phyloP scores from a whole-genome alignment of 306 rosid species.

The Sicyos baderoa region DNA sequence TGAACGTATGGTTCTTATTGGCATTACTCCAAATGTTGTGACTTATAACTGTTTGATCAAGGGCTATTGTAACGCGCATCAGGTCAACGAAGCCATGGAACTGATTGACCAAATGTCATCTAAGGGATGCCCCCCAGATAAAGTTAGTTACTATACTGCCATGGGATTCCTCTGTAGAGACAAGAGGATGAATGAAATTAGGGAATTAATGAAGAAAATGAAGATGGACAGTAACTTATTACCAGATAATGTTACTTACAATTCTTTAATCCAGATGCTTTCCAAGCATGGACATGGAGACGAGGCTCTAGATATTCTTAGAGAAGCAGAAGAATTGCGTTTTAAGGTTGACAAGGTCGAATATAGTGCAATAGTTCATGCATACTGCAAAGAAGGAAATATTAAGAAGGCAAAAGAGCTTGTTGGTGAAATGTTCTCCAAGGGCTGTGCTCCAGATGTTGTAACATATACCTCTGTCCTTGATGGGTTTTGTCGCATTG shows the following conservation, averaged over 20 bases:
- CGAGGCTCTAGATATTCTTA: conserved; percentile 55
- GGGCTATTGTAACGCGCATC: conserved; percentile 60
- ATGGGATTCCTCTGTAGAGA: conserved; percentile 67
- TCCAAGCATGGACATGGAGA: conserved; percentile 68
- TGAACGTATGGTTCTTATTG: conserved; percentile 53
- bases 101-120: conserved; percentile 56
- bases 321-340: conserved; percentile 67
- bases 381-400: conserved; percentile 59
- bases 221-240: conserved; percentile 35
- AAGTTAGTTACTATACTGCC: conserved; percentile 74
- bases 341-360: conserved; percentile 69
- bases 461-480: conserved; percentile 72
- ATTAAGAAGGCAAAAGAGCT: conserved; percentile 57
- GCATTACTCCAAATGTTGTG: conserved; percentile 54
- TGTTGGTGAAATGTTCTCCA: conserved; percentile 55
- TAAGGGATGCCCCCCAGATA: conserved; percentile 63
- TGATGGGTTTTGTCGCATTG: conserved; percentile 61
- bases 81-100: conserved; percentile 48
- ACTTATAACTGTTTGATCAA: conserved; percentile 73
- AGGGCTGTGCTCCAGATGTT: conserved; percentile 74
- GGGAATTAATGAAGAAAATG: conserved; percentile 53
- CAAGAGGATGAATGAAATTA: conserved; percentile 50
- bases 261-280: conserved; percentile 57
- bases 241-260: conserved; percentile 76
- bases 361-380: conserved; percentile 69